phyloP scores from a whole-genome alignment of 805 yeast species.

The Yarrowia hollandica region DNA sequence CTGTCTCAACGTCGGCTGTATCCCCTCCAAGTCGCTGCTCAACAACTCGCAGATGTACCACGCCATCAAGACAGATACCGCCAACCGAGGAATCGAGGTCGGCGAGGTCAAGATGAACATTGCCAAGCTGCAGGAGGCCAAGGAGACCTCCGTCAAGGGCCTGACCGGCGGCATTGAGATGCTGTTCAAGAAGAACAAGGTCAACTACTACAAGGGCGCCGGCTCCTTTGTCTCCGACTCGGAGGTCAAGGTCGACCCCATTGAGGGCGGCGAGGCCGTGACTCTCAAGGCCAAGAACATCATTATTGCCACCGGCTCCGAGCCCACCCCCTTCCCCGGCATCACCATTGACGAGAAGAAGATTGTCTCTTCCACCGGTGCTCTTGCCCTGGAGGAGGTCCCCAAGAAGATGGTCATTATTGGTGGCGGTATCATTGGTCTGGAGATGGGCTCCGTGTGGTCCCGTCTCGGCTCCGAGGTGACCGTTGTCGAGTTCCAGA shows the following conservation, averaged over 20 bases:
- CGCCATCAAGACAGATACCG: constrained; percentile 80
- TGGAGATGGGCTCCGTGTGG: constrained; percentile 99
- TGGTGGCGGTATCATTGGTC: constrained; percentile 99
- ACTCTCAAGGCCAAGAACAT: constrained; percentile 78
- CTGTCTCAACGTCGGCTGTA: constrained; percentile 98
- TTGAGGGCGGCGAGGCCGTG: constrained; percentile 78
- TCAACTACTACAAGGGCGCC: constrained; percentile 88
- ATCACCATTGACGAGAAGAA: constrained; percentile 94
- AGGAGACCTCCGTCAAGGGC: constrained; percentile 84
- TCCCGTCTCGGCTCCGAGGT: constrained; percentile 93
- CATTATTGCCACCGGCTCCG: constrained; percentile 98
- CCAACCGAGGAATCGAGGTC: constrained; percentile 86
- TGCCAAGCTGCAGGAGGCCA: constrained; percentile 80
- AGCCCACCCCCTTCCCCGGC: constrained; percentile 98
- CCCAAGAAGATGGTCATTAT: constrained; percentile 91
- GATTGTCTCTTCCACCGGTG: constrained; percentile 95
- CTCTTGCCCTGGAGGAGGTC: constrained; percentile 75
- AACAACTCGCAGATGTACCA: constrained; percentile 95
- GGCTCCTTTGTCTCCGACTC: constrained; percentile 86
- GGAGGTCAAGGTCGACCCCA: constrained; percentile 75
- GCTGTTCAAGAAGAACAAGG: constrained; percentile 93
- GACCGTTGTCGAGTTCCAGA: constrained; percentile 87
- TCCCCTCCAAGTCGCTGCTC: constrained; percentile 92
- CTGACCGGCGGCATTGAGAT: constrained; percentile 92
- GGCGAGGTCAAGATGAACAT: constrained; percentile 71